Percentiles rank a stretch among this genome's conserved stretches.
Conservation (phyloP, 768 basidiomycete species). For the Coprinopsis sp. region DNA sequence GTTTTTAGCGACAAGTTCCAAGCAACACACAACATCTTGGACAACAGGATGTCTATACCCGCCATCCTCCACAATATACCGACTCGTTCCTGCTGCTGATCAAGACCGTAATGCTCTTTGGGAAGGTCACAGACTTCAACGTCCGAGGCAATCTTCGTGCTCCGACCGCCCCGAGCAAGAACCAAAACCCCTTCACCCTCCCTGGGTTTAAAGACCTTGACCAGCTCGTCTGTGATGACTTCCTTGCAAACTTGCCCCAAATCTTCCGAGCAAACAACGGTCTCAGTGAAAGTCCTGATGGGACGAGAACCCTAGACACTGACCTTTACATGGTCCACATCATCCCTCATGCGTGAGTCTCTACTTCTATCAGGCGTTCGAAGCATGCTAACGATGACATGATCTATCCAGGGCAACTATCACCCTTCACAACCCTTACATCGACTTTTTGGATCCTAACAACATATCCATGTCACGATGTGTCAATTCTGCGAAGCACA, state of each 20-base stretch:
- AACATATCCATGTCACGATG: slow-evolving; percentile 69
- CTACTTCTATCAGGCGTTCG: slow-evolving; percentile 5
- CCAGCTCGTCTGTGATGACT: slow-evolving; percentile 58
- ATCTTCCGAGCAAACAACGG: slow-evolving; percentile 59
- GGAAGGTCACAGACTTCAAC: slow-evolving; percentile 80
- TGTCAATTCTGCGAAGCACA: slow-evolving; percentile 67
- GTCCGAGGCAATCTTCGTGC: slow-evolving; percentile 69
- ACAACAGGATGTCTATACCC: slow-evolving; percentile 58
- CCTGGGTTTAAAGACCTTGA: slow-evolving; percentile 70
- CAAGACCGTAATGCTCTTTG: slow-evolving; percentile 82
- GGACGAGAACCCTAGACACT: slow-evolving; percentile 57
- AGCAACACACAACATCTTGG: slow-evolving; percentile 75
- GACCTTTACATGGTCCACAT: slow-evolving; percentile 86
- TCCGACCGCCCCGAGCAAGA: slow-evolving; percentile 61
- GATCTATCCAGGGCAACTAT: slow-evolving; percentile 64
- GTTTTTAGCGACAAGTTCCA: slow-evolving; percentile 48
- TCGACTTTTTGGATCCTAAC: slow-evolving; percentile 66
- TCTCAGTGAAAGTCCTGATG: slow-evolving; percentile 55
- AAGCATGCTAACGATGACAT: slow-evolving; percentile 10
- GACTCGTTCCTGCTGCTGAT: slow-evolving; percentile 79
- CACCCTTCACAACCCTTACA: slow-evolving; percentile 80
- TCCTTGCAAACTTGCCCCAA: slow-evolving; percentile 67
- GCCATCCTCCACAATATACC: slow-evolving; percentile 71
- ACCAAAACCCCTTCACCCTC: slow-evolving; percentile 65
- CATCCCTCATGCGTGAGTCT: slow-evolving; percentile 76